These are phyloP conservation scores for Spathaspora passalidarum DNA, from an alignment of 805 yeast species.

Conservation along the genomic window DNA sequence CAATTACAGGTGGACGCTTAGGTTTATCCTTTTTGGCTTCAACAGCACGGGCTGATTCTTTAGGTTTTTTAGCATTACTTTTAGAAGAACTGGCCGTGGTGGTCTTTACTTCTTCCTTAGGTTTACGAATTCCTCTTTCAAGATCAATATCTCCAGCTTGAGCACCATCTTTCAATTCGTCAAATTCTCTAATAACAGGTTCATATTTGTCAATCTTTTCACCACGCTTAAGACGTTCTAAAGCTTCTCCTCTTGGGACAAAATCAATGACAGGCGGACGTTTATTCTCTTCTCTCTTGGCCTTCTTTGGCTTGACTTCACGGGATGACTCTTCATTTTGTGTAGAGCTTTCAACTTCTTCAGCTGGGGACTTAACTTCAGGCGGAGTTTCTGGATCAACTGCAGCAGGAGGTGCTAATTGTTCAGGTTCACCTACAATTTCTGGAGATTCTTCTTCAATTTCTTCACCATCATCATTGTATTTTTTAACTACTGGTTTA, in stretches of 20 bases:
- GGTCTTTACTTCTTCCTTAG: no score
- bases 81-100: no score
- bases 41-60: no score
- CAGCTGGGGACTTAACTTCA: not conserved
- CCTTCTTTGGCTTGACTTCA: not conserved
- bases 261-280: not conserved
- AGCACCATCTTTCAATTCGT: not conserved
- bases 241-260: not conserved
- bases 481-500: not conserved
- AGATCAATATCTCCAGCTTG: not conserved
- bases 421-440: not conserved
- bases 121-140: no score
- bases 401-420: conserved; percentile 7
- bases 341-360: not conserved
- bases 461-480: not conserved
- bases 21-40: no score
- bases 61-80: no score
- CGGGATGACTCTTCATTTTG: not conserved
- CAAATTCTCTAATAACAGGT: not conserved
- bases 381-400: conserved; percentile 7
- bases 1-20: not conserved
- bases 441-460: conserved; percentile 1
- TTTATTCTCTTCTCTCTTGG: not conserved
- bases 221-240: conserved; percentile 1
- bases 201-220: conserved; percentile 1